A percentile compares a stretch with the other conserved stretches of the same genome.
Conservation (phyloP, 306 rosid genomes). For the Sindora glabra region DNA sequence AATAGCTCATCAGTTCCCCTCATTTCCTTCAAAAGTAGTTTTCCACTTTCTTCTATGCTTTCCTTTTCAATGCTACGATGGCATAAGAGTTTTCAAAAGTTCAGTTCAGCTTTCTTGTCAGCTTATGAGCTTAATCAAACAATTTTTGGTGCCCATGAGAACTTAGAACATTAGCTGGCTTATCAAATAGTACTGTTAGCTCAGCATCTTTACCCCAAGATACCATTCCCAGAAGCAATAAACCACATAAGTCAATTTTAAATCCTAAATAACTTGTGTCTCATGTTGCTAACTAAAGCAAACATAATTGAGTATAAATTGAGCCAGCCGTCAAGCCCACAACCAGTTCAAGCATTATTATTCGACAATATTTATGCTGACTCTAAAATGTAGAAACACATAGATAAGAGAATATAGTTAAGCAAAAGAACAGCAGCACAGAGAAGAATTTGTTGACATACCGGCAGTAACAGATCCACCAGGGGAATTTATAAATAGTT, state of each 20-base stretch:
- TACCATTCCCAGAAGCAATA: not conserved
- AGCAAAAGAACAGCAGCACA: not conserved
- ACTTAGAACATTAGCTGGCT: no score
- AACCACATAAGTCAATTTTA: not conserved
- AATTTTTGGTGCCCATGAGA: no score
- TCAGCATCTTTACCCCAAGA: no score
- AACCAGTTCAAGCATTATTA: not conserved
- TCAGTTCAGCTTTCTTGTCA: no score
- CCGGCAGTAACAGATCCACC: conserved; percentile 97
- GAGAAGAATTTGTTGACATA: conserved; percentile 22
- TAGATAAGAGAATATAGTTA: not conserved
- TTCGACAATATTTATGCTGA: not conserved
- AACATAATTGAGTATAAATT: not conserved
- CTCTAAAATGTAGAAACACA: not conserved
- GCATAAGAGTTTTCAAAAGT: no score
- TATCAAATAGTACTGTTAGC: no score
- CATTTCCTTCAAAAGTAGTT: no score
- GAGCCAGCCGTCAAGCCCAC: not conserved
- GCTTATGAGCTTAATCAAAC: no score
- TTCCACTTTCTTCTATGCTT: no score
- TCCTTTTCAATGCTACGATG: no score
- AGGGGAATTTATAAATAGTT: conserved; percentile 83
- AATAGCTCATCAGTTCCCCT: no score
- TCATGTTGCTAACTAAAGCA: not conserved
- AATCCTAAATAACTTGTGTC: not conserved